Evolutionary conservation across 1,284 basidiomycete species (phyloP), one percentile per base, ranked within the genome.

Genomic region (Apiotrichum domesticum): DNA sequence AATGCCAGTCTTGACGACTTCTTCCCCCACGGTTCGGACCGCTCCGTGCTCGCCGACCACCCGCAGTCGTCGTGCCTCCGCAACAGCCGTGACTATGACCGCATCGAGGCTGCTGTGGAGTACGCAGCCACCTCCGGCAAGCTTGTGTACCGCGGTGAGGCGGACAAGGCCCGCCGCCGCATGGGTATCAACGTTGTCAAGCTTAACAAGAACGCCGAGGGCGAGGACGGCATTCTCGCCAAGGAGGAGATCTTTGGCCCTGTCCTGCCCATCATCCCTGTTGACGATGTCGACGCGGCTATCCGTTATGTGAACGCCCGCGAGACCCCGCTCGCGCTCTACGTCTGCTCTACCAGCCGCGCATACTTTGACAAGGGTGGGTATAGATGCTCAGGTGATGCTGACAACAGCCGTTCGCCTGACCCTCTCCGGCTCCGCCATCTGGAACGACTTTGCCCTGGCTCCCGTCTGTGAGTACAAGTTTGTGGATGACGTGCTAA

Each of bases 241-340:
- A 81, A 83, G 73, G 86, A 92, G 50, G 85, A 87, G 69, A 75
- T 85, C 11, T 87, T 88, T 68, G 87, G 85, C 0, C 86, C 87
- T 1, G 70, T 88, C 6, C 77, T 95, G 21, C 86, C 90, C 6
- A 81, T 96, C 52, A 79, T 95, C 0, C 83, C 87, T 0, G 84
- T 93, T 15, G 82, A 82, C 53, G 71, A 82, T 58, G 59, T 90
- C 10, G 86, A 90, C 37, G 84, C 83, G 46, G 89, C 86, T 3
- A 85, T 92, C 59, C 78, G 79, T 29, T 85, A 85, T 59, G 80
- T 91, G 56, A 88, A 87, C 66, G 67, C 63, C 34, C 57, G 71
- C 53, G 69, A 72, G 1, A 66, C 68, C 34, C 73, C 75, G 8
- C 61, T 77, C 13, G 69, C 74, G 6, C 59, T 76, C 33, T 74